Base-by-base conservation (phyloP, 169 alveolate genomes). In the Perkinsus marinus region DNA sequence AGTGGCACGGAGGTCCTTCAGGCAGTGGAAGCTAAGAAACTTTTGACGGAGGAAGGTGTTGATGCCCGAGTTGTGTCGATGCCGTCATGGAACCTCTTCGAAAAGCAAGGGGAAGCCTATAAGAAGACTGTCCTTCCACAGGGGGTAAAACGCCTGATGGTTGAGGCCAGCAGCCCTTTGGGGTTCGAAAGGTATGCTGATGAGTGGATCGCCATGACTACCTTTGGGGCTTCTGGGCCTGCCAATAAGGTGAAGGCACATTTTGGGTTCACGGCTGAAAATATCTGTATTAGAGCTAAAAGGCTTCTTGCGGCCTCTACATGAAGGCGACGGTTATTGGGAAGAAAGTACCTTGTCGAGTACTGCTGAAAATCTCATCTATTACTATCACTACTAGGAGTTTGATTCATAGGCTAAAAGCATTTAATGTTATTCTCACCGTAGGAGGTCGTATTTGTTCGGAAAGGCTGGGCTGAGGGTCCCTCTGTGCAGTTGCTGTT, bases 31-130 rank as follows among this genome's bases (percentile, higher is more conserved):
- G 96, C 97, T 19, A 92, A 91, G 90, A 89, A 94, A 39, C 89
- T 94, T 90, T 93, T 93, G 89, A 0, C 79, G 3, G 92, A 94
- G 68, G 92, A 92, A 38, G 92, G 92, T 47, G 91, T 69, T 69
- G 92, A 94, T 90, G 95, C 94, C 5, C 96, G 97, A 43, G 91
- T 95, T 47, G 97, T 96, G 34, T 95, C 97, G 30, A 93, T 96
- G 92, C 96, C 96, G 34, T 95, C 96, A 90, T 96, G 97, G 97
- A 94, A 93, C 39, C 92, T 95, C 79, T 95, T 95, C 91, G 94
- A 90, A 39, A 94, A 93, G 68, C 97, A 96, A 92, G 39, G 93
- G 10, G 92, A 92, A 43, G 94, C 79, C 26, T 94, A 94, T 69
- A 93, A 92, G 91, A 43, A 68, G n/a, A 90, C 91, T 13, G 68